Conservation (phyloP, 2,329 filamentous ascomycete species). For the Tolypocladium ophioglossoides region DNA sequence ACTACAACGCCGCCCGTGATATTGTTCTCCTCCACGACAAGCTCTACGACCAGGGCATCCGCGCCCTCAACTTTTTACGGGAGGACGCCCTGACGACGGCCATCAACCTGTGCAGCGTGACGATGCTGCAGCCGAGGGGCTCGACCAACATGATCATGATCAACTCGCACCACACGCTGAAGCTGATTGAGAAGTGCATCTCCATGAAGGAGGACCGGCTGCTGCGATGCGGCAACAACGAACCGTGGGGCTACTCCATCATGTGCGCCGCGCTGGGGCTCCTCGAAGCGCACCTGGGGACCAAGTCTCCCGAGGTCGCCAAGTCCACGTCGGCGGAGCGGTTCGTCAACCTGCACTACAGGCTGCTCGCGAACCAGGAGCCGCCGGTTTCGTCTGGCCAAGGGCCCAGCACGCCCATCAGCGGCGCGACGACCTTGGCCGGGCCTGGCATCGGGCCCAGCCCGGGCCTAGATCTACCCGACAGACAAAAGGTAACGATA, state of each 20-base stretch:
- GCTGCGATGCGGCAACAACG: conserved; percentile 51
- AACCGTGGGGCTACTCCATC: conserved; percentile 54
- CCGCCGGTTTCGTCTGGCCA: conserved; percentile 25
- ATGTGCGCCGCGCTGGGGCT: conserved; percentile 51
- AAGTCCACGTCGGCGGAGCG: conserved; percentile 49
- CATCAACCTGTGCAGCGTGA: conserved; percentile 51
- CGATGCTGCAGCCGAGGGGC: conserved; percentile 47
- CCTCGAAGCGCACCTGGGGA: conserved; percentile 47
- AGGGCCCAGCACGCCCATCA: conserved; percentile 12
- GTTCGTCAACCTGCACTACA: conserved; percentile 48
- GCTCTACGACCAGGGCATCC: conserved; percentile 46
- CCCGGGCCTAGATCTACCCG: conserved; percentile 23
- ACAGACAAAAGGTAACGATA: conserved; percentile 25
- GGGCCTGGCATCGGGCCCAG: conserved; percentile 14
- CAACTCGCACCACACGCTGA: conserved; percentile 48
- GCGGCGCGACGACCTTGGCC: conserved; percentile 8
- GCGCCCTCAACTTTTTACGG: conserved; percentile 48
- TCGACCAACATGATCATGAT: conserved; percentile 54
- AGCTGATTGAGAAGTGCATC: conserved; percentile 51
- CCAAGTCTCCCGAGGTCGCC: conserved; percentile 44
- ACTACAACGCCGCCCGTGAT: conserved; percentile 51
- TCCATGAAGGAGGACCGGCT: conserved; percentile 51
- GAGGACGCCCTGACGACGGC: conserved; percentile 50
- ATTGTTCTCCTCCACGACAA: conserved; percentile 52
- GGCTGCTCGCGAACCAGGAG: conserved; percentile 44